Percentiles rank a stretch among this genome's conserved stretches.
These are phyloP conservation scores for Globisporangium acanthophoron DNA, from an alignment of 352 stramenopile genomes.

Conservation along the genomic window DNA sequence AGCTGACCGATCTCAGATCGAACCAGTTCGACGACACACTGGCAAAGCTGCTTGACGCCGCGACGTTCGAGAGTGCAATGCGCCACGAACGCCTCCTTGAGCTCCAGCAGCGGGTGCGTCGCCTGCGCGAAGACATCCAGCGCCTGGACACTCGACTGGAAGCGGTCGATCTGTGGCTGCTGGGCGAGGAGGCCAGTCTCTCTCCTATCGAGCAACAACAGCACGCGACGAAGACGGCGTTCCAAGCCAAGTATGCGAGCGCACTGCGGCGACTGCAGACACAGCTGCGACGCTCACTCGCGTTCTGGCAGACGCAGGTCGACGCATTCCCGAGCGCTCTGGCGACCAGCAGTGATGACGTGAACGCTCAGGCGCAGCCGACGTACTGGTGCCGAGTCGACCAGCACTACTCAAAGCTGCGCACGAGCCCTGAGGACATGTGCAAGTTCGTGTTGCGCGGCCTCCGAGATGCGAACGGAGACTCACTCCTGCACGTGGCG, in stretches of 20 bases:
- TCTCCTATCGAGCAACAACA: slow-evolving; percentile 4
- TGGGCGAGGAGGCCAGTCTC: slow-evolving; percentile 20
- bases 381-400: slow-evolving; percentile 21
- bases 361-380: background rate
- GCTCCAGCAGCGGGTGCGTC: slow-evolving; percentile 22
- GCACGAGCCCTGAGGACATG: background rate
- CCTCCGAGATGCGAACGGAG: slow-evolving; percentile 16
- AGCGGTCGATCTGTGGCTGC: slow-evolving; percentile 24
- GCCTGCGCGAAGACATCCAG: slow-evolving; percentile 12
- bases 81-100: slow-evolving; percentile 11
- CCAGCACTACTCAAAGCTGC: slow-evolving; percentile 8
- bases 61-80: slow-evolving; percentile 4
- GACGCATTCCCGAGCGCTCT: slow-evolving; percentile 11
- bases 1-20: slow-evolving; percentile 13
- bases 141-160: slow-evolving; percentile 26
- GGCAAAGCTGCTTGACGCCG: slow-evolving; percentile 4
- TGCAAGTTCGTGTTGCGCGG: slow-evolving; percentile 2
- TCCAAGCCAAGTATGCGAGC: slow-evolving; percentile 34
- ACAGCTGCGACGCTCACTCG: slow-evolving; percentile 13
- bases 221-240: slow-evolving; percentile 4
- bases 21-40: background rate
- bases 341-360: background rate
- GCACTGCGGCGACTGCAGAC: slow-evolving; percentile 25
- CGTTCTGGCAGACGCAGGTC: slow-evolving; percentile 26
- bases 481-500: slow-evolving; percentile 52